These are phyloP conservation scores for Borealophlyctis nickersoniae DNA, from an alignment of 192 early-diverging fungal species.

Conservation along the genomic window DNA sequence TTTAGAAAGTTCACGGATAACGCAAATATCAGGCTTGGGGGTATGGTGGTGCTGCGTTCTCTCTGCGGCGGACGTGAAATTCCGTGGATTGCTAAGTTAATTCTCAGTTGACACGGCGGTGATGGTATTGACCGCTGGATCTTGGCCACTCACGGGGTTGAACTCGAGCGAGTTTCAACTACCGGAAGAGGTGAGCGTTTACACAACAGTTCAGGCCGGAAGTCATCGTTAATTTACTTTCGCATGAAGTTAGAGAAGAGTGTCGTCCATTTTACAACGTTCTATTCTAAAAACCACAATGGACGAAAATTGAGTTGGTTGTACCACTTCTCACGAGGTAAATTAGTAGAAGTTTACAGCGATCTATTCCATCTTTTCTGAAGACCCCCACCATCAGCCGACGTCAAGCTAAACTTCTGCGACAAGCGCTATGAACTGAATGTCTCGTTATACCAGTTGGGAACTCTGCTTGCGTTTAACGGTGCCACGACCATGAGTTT, in stretches of 20 bases:
- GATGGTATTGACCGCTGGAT: conserved; percentile 73
- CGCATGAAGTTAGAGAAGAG: conserved; percentile 61
- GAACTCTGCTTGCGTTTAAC: conserved; percentile 70
- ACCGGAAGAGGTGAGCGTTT: conserved; percentile 40
- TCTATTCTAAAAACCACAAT: conserved; percentile 67
- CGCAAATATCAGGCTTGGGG: conserved; percentile 43
- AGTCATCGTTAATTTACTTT: not conserved
- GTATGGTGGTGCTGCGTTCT: conserved; percentile 24
- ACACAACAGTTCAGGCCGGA: not conserved
- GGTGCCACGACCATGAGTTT: conserved; percentile 37
- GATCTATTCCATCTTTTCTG: too few species aligned
- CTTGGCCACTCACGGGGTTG: conserved; percentile 68
- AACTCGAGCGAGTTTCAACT: conserved; percentile 31
- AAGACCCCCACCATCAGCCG: too few species aligned
- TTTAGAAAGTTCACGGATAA: conserved; percentile 46
- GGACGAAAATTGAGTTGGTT: conserved; percentile 80
- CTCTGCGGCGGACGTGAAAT: not conserved
- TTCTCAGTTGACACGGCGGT: conserved; percentile 65
- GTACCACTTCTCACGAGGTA: conserved; percentile 75
- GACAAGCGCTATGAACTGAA: conserved; percentile 80
- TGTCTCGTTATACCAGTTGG: conserved; percentile 68
- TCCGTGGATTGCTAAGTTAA: too few species aligned
- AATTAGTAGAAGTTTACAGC: too few species aligned
- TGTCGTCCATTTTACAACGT: conserved; percentile 65
- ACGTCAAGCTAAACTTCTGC: conserved; percentile 60